These are phyloP conservation scores for Pseudogymnoascus sp. DNA, from an alignment of 2,329 filamentous ascomycete species.

Conservation along the genomic window DNA sequence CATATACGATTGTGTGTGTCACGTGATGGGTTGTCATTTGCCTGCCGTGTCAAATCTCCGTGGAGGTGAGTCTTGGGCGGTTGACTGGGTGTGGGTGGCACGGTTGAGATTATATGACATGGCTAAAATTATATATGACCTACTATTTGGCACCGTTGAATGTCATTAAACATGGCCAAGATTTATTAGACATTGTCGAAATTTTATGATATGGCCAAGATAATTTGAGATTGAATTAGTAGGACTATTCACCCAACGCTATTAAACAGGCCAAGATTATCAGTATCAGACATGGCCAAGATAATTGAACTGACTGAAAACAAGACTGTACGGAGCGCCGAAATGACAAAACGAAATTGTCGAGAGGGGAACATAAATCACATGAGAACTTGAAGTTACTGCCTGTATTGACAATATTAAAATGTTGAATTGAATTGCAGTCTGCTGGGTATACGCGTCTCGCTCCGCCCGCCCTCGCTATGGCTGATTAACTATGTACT, in stretches of 20 bases:
- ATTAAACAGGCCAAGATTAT: background rate
- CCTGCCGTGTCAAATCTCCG: background rate
- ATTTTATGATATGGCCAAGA: background rate
- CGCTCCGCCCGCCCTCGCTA: background rate
- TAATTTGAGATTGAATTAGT: background rate
- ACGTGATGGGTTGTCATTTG: background rate
- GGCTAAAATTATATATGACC: background rate
- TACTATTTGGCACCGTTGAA: background rate
- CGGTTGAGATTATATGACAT: background rate
- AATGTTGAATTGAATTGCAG: conserved; percentile 3
- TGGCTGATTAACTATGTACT: background rate
- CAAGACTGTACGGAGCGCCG: background rate
- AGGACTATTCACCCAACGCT: background rate
- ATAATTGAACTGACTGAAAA: background rate
- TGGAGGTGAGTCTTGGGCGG: background rate
- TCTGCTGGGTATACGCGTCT: conserved; percentile 1
- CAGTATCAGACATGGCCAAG: background rate
- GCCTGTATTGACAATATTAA: background rate
- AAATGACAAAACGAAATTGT: background rate
- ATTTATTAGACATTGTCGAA: background rate
- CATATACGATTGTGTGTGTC: background rate
- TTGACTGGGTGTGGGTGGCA: background rate
- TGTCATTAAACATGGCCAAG: background rate
- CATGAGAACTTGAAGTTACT: background rate
- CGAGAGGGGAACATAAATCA: background rate